Conservation (phyloP, 2,329 filamentous ascomycete genomes). For the Xylariales sp. region DNA sequence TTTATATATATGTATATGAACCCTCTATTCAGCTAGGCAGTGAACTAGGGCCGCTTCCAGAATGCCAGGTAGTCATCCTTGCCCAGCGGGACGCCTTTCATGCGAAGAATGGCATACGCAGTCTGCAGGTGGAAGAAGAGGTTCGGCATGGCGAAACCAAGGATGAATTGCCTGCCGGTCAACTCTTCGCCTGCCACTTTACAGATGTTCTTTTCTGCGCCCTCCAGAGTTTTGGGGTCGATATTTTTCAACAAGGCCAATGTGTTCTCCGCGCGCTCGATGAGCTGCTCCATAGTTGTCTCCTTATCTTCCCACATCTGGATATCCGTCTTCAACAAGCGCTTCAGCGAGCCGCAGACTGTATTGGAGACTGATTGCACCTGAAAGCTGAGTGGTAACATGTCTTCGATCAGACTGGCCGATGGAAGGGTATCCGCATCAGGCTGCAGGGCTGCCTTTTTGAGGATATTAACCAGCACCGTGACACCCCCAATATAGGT, state of each 20-base stretch:
- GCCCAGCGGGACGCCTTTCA: conserved; percentile 54
- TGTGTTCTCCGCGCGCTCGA: conserved; percentile 1
- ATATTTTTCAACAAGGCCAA: neutral
- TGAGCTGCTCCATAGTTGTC: conserved; percentile 3
- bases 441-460: conserved; percentile 1
- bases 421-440: neutral
- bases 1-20: too few relatives aligned
- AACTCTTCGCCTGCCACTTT: neutral
- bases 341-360: neutral
- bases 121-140: conserved; percentile 58
- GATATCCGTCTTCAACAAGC: conserved; percentile 1
- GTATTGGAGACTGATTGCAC: conserved; percentile 3
- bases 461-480: neutral
- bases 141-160: conserved; percentile 48
- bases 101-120: conserved; percentile 55
- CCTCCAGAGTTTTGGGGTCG: neutral
- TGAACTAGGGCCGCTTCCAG: neutral
- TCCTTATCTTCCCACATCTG: conserved; percentile 4
- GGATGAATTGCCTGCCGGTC: conserved; percentile 1
- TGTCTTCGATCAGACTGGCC: conserved; percentile 2
- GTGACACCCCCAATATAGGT: neutral
- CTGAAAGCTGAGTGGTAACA: conserved; percentile 3
- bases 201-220: neutral
- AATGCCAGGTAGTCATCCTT: conserved; percentile 40
- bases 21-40: too few relatives aligned